Evolutionary conservation across 164 flowering plant genomes (phyloP), one percentile per base, ranked within the genome.

Genomic region (Tetracentron sinense): DNA sequence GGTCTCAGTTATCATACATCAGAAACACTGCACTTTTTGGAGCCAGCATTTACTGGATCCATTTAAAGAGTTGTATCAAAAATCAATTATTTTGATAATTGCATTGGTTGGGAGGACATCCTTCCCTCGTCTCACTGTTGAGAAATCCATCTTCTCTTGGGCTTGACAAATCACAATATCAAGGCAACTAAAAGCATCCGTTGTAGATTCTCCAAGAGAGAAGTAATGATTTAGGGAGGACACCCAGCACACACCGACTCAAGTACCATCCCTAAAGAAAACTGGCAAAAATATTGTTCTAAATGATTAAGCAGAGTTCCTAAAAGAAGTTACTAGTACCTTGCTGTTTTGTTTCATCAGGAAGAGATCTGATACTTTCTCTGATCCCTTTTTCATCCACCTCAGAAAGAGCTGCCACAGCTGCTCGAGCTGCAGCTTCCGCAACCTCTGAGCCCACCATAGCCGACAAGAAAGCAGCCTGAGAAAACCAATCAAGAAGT

Each of bases 401-500:
- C 55, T 83, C 86, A 33, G 82, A 75, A 11, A 91, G 52, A 70
- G 85, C 83, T 52, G 60, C 65, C 46, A 89, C 84, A 33, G 97
- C 97, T 65, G 97, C 99, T 69, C 35, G 82, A 60, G 92, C 89
- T 57, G 99, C 85, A 57, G 86, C 85, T 75, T 87, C 82, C 6
- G 97, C 90, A 73, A 85, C 83, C 63, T 82, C 87, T 21, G 77
- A 78, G 54, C 99, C 97, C 22, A 75, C 94, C 81, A 95, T 58
- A 54, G 96, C 86, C 6, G 97, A 89, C 53, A 95, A 76, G 73
- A 92, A 91, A 56, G 94, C 96, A 69, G 87, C 97, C 99, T 94
- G 81, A 50, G 30, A 73, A 61, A 60, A 61, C n/a, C 31, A 27
- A 52, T 47, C 11, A 26, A 20, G 21, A 19, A 47, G 35, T 50